Base-by-base conservation (phyloP, 768 basidiomycete genomes). In the Leucogyrophana mollusca region DNA sequence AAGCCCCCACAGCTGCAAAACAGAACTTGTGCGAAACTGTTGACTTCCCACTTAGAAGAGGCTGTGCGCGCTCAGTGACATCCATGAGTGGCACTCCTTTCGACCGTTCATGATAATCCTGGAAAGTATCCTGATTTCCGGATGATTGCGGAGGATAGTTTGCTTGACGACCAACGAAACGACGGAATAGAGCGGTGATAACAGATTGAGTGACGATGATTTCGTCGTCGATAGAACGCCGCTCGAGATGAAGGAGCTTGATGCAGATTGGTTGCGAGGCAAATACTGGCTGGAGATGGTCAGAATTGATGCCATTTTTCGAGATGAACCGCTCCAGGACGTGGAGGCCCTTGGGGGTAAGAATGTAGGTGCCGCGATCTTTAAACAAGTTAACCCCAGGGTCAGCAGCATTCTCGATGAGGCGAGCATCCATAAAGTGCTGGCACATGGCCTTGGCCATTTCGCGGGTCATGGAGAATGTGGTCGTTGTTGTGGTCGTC, bases 381-480 rank as follows among this genome's bases (percentile, higher is more conserved):
- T 97, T 97, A 85, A 99, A 99, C 33, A 90, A 78, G 56, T 87
- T 85, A 13, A 88, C 87, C 18, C 78, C 76, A 25, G 87, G 87
- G 69, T 99, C 96, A 14, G 90, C 82, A 13, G 93, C 95, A 64
- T 97, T 97, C 70, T 97, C 94, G 54, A 98, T 94, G 52, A 98
- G 78, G 54, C 94, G 90, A 47, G 96, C 94, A 56, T 98, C 96
- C 92, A 99, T 96, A 64, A 98, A 98, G 65, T 98, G 94, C 70
- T 99, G 96, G 72, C 92, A 90, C 87, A 99, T 98, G 25, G 92
- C 93, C 73, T 97, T 98, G 53, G 96, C 96, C 90, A 99, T 98
- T 36, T 99, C 96, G 57, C 96, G 87, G 56, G 93, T 92, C 96
- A 99, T 98, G 51, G 93, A 93, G 73, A 99, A 99, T 25, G 96